Conservation (phyloP, 805 yeast species). For the Suhomyces kilbournensis region DNA sequence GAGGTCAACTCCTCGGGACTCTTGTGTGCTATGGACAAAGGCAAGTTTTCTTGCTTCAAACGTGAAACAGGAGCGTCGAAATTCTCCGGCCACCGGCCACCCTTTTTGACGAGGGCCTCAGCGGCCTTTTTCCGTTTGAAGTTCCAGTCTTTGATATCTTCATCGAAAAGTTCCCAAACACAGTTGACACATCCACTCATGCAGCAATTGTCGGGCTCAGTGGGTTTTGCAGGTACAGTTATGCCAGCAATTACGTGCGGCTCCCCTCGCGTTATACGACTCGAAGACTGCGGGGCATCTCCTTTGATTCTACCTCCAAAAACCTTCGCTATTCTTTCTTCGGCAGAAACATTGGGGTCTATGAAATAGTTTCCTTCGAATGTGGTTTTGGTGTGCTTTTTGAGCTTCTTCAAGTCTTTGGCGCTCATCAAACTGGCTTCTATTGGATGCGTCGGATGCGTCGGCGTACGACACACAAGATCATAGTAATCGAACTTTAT, state of each 20-base stretch:
- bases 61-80: slow-evolving; percentile 39
- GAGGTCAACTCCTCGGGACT: slow-evolving; percentile 6
- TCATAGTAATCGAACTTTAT: slow-evolving; percentile 33
- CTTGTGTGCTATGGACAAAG: slow-evolving; percentile 30
- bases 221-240: slow-evolving; percentile 76
- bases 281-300: slow-evolving; percentile 41
- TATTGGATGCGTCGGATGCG: slow-evolving; percentile 31
- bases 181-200: slow-evolving; percentile 97
- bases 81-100: slow-evolving; percentile 44
- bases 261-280: slow-evolving; percentile 35
- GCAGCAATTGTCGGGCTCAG: slow-evolving; percentile 93
- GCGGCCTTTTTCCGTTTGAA: slow-evolving; percentile 57
- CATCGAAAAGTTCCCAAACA: slow-evolving; percentile 92
- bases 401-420: slow-evolving; percentile 16
- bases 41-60: slow-evolving; percentile 33
- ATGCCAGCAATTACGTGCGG: slow-evolving; percentile 54
- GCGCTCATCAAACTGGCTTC: slow-evolving; percentile 27
- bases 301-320: slow-evolving; percentile 61
- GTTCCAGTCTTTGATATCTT: slow-evolving; percentile 85
- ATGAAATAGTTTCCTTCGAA: slow-evolving; percentile 33
- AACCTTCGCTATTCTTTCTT: slow-evolving; percentile 46
- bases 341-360: slow-evolving; percentile 32
- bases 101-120: slow-evolving; percentile 28
- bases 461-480: slow-evolving; percentile 31
- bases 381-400: slow-evolving; percentile 17